A percentile compares a stretch with the other conserved stretches of the same genome.
Conservation (phyloP, 1,284 basidiomycete genomes). For the Chalciporus sp. region DNA sequence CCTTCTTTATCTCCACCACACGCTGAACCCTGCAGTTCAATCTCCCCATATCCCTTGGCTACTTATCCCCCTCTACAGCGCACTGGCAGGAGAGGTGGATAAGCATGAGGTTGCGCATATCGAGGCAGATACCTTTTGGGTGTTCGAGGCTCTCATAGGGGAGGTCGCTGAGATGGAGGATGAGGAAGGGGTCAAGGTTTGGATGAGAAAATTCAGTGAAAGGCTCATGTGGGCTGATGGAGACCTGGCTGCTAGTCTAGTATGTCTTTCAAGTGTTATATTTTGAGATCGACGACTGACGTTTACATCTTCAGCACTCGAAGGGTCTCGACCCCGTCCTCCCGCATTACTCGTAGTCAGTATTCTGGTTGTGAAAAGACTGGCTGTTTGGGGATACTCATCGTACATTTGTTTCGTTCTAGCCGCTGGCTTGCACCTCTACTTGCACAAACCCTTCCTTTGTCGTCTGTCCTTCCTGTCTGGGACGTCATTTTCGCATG, state of each 20-base stretch:
- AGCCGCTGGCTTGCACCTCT: conserved; percentile 80
- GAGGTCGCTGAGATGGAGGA: conserved; percentile 75
- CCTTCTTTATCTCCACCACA: conserved; percentile 69
- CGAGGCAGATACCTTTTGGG: conserved; percentile 81
- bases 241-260: conserved; percentile 63
- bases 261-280: conserved; percentile 28
- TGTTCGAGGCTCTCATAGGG: conserved; percentile 72
- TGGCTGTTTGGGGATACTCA: background rate
- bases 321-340: conserved; percentile 71
- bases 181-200: conserved; percentile 57
- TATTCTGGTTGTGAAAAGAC: conserved; percentile 10
- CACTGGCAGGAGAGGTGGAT: conserved; percentile 62
- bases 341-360: conserved; percentile 82
- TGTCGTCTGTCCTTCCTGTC: conserved; percentile 56
- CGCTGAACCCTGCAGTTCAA: conserved; percentile 71
- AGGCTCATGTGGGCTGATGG: conserved; percentile 65
- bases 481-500: conserved; percentile 76
- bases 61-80: conserved; percentile 68
- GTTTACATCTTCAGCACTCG: conserved; percentile 36
- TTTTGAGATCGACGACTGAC: background rate
- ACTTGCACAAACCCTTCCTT: conserved; percentile 69
- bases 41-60: conserved; percentile 69
- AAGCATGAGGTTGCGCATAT: conserved; percentile 62
- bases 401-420: background rate
- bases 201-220: conserved; percentile 66